Evolutionary conservation across 2,329 filamentous ascomycete species (phyloP), one percentile per base, ranked within the genome.

Genomic region (Epicoccum nigrum): DNA sequence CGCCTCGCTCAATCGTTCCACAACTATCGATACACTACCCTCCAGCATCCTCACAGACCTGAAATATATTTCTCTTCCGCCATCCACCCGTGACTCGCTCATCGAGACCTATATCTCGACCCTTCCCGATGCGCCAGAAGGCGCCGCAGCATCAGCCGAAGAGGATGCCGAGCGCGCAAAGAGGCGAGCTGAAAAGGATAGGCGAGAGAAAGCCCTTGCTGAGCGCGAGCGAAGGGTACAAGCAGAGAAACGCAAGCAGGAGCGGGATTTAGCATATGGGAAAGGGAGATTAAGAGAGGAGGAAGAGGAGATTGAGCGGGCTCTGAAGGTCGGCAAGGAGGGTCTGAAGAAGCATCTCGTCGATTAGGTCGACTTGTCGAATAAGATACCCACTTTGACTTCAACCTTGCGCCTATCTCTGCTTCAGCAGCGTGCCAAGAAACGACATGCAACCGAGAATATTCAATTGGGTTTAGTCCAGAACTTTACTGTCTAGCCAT

Each of bases 301-400:
- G 58, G 87, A 90, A 72, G 77, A 80, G 56, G 86, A 89, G 64
- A 73, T 91, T 47, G 82, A 88, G 64, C 76, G 79, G 56, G 88
- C 88, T 1, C 87, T 90, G 85, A 81, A 81, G 51, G 81, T 90
- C 11, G 81, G 82, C 0, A 89, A 87, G 71, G 83, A 80, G 53
- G 88, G 87, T 0, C 56, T 90, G 58, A 82, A 83, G 64, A 82
- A 80, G 19, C 86, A 90, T 67, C 64, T 89, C 48, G 60, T 57
- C n/a, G 52, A 38, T 21, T 60, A 45, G 20, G 0, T 27, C 17
- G 17, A 4, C 8, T 12, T 30, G 9, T 39, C n/a, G 4, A 48
- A 23, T 17, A 35, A 44, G 50, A 53, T 53, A 53, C 44, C 50
- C 50, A 38, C 4, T 8, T 12, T 33, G 19, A 38, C 12, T 30